Conservation (phyloP, 805 yeast genomes). For the Candida ortonii region DNA sequence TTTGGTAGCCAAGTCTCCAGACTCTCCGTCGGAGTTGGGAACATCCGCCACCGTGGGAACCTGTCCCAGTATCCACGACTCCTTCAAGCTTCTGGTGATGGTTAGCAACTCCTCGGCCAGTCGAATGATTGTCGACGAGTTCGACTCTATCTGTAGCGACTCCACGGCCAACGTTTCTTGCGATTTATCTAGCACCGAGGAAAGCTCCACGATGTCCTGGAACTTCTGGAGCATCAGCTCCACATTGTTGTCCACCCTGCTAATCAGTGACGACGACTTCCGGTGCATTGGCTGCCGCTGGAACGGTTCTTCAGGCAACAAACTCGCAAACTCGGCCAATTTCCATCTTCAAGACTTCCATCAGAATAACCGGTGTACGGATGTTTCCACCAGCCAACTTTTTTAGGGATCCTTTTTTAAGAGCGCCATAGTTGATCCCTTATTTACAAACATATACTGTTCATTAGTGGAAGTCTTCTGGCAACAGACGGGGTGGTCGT, state of each 20-base stretch:
- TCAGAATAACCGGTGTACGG: constrained; percentile 8
- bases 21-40: constrained; percentile 15
- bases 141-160: constrained; percentile 52
- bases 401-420: constrained; percentile 4
- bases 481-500: no score
- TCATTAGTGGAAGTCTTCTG: no score
- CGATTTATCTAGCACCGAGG: constrained; percentile 34
- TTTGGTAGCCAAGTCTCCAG: constrained; percentile 28
- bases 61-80: constrained; percentile 57
- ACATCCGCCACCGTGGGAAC: constrained; percentile 34
- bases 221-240: constrained; percentile 51
- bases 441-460: background rate
- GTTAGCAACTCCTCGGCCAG: constrained; percentile 51
- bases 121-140: constrained; percentile 48
- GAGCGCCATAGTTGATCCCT: constrained; percentile 2
- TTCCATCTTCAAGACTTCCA: background rate
- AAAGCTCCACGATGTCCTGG: constrained; percentile 50
- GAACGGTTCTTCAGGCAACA: no score
- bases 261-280: constrained; percentile 38
- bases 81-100: constrained; percentile 48
- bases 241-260: constrained; percentile 49
- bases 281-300: constrained; percentile 50
- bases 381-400: constrained; percentile 2
- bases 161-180: constrained; percentile 46
- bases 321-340: no score